Percentiles rank a stretch among this genome's conserved stretches.
Evolutionary conservation across 108 stramenopile genomes (phyloP).

Genomic region (Aurantiochytrium sp.): DNA sequence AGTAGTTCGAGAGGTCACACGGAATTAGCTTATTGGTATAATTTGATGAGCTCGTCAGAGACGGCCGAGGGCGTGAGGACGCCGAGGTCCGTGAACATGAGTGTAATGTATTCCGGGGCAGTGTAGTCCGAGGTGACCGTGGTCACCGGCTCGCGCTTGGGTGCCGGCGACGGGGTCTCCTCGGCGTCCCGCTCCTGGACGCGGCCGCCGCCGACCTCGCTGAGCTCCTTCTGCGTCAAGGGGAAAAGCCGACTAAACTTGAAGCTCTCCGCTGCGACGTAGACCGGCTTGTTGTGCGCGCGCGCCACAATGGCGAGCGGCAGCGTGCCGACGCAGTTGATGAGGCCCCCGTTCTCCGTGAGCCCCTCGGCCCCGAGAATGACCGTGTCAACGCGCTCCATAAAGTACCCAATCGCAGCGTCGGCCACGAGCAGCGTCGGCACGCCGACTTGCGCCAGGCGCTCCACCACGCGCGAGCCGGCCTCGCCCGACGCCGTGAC

Average conservation of each 20-base stretch:
- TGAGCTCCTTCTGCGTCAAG: conserved; percentile 78
- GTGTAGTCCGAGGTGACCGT: conserved; percentile 76
- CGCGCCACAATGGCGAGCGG: conserved; percentile 76
- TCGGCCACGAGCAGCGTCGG: conserved; percentile 83
- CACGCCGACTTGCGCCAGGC: conserved; percentile 71
- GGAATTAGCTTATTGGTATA: conserved; percentile 85
- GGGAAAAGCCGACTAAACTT: conserved; percentile 95
- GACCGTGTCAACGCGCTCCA: conserved; percentile 86
- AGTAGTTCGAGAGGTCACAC: no score
- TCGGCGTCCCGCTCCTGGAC: conserved; percentile 60
- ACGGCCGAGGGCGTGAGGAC: conserved; percentile 94
- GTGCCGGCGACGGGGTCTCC: conserved; percentile 23
- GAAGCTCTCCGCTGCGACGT: conserved; percentile 94
- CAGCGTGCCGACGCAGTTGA: conserved; percentile 88
- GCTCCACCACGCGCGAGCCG: conserved; percentile 70
- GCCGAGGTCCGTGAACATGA: conserved; percentile 95
- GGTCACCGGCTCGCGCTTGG: not conserved
- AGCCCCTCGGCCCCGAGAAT: conserved; percentile 93
- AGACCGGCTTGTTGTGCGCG: conserved; percentile 85
- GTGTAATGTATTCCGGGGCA: conserved; percentile 87
- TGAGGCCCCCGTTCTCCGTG: conserved; percentile 90
- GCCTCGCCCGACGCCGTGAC: conserved; percentile 84
- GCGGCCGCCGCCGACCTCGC: conserved; percentile 31
- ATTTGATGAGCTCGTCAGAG: conserved; percentile 88
- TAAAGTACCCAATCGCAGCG: conserved; percentile 85